Base-by-base conservation (phyloP, 208 protist species). In the Trypanosoma rangeli region DNA sequence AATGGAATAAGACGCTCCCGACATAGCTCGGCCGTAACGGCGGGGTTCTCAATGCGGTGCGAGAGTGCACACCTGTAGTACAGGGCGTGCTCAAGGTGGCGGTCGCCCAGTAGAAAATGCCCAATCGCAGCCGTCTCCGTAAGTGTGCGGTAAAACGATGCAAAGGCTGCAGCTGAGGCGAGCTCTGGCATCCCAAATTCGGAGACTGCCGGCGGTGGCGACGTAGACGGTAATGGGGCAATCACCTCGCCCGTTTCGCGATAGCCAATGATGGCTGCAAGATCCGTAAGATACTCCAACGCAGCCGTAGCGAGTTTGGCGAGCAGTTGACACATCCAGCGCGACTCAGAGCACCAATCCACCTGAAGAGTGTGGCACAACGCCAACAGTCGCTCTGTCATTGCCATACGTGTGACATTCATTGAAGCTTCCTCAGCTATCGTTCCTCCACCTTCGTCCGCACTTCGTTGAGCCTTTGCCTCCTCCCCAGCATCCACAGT, bases 51-150 rank as follows among this genome's bases (percentile, higher is more conserved):
- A 0, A 56, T 24, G 13, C 84, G 39, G 52, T 80, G 82, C 28
- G 88, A 84, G n/a, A 84, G 46, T 16, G 84, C 82, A 20, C 90
- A 72, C 35, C 73, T 73, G 13, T 80, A 67, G 75, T 82, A 89
- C 13, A 87, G 63, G 46, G 79, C 64, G 24, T 83, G 83, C 66
- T 82, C 83, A 46, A 80, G 73, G 33, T 79, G 69, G 13, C 62
- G 67, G 61, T 83, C 66, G 49, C 78, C 75, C 26, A 73, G 64
- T 29, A 88, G 50, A 68, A 62, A 64, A 26, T 79, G 76, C 13
- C 69, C 59, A 39, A 83, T 52, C 4, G 82, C 84, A 29, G 74
- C 56, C 61, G 85, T 66, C 31, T 80, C 71, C 1, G 78, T 79
- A 20, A 93, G 78, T 15, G 67, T 57, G 26, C 81, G 77, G 74